phyloP scores from a whole-genome alignment of 83 land plant species.

The Picea abies region DNA sequence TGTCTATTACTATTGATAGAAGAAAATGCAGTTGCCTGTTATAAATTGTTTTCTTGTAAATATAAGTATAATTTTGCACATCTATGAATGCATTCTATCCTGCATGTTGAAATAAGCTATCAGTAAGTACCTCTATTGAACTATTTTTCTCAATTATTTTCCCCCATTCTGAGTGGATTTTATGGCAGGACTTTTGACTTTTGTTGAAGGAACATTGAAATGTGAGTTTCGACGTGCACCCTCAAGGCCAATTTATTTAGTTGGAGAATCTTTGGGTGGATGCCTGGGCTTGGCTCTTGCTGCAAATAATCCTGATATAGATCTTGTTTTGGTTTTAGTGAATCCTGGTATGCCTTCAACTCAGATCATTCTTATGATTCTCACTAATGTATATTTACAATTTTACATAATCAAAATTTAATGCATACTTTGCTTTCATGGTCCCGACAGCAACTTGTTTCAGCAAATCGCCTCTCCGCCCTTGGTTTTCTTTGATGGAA shows the following conservation, averaged over 20 bases:
- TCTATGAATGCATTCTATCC: conserved; percentile 3
- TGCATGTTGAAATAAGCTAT: neutral
- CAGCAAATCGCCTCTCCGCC: conserved; percentile 22
- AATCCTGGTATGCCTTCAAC: conserved; percentile 59
- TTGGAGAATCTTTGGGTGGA: conserved; percentile 81
- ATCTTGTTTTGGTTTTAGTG: conserved; percentile 60
- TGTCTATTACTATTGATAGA: neutral
- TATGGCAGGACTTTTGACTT: conserved; percentile 35
- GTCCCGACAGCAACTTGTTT: conserved; percentile 35
- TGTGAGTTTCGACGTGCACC: conserved; percentile 26
- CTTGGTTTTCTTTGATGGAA: conserved; percentile 22
- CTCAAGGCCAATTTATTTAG: conserved; percentile 59
- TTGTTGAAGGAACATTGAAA: conserved; percentile 50
- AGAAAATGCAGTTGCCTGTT: neutral
- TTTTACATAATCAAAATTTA: neutral
- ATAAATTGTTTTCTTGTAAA: neutral
- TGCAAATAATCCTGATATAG: conserved; percentile 70
- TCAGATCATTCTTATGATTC: neutral
- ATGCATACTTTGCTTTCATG: neutral
- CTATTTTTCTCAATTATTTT: neutral
- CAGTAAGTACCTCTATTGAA: neutral
- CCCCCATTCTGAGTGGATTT: neutral
- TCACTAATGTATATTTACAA: neutral
- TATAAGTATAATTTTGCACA: neutral
- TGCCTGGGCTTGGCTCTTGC: conserved; percentile 72